Percentiles rank a stretch among this genome's conserved stretches.
Conservation (phyloP, 306 rosid genomes). For the Gleditsia sinensis region DNA sequence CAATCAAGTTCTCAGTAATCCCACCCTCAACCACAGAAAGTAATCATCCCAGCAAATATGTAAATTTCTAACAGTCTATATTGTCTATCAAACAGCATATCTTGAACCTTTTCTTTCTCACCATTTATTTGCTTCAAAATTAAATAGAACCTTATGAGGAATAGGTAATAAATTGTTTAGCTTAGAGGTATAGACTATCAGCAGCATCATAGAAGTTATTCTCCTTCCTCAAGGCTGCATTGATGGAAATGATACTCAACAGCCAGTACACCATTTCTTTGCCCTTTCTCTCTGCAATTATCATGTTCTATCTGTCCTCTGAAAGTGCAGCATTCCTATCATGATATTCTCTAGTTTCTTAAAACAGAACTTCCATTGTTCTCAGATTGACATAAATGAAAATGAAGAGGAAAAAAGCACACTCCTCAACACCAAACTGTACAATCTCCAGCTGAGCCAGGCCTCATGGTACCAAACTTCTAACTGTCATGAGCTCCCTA, state of each 20-base stretch:
- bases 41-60: neutral
- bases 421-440: neutral
- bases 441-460: neutral
- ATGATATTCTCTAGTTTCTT: neutral
- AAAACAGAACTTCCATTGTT: neutral
- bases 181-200: too few species aligned
- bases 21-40: neutral
- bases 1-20: neutral
- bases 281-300: neutral
- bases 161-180: too few species aligned
- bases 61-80: neutral
- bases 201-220: too few species aligned
- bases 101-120: neutral
- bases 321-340: neutral
- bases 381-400: neutral
- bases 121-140: neutral
- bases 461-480: neutral
- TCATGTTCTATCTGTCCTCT: neutral
- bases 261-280: too few species aligned
- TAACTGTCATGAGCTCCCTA: neutral
- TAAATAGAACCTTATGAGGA: too few species aligned
- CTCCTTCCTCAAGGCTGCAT: neutral
- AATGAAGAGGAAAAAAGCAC: neutral
- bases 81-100: neutral
- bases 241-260: neutral